phyloP scores from a whole-genome alignment of 1,284 basidiomycete species.

The Ustilago lituana region DNA sequence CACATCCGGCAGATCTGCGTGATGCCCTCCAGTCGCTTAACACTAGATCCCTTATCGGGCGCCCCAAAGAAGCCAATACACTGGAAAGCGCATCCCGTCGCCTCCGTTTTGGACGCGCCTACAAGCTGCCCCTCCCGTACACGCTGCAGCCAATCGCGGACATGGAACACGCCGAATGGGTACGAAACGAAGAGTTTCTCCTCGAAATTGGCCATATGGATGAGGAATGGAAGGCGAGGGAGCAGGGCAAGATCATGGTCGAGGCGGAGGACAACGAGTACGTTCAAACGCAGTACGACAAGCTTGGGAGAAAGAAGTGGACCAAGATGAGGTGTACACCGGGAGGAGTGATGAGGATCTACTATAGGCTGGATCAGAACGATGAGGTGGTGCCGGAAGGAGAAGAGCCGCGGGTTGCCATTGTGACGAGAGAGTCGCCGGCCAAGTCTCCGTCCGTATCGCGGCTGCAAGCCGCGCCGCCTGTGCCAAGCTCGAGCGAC shows the following conservation, averaged over 20 bases:
- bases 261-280: constrained; percentile 8
- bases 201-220: constrained; percentile 1
- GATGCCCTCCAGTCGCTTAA: constrained; percentile 1
- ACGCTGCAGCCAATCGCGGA: constrained; percentile 11
- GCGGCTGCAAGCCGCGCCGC: constrained; percentile 3
- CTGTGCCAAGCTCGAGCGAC: too few relatives aligned
- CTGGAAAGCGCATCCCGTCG: constrained; percentile 11
- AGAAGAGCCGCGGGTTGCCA: too few relatives aligned
- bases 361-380: background rate
- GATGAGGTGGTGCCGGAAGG: background rate
- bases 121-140: constrained; percentile 15
- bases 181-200: constrained; percentile 16
- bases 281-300: constrained; percentile 16
- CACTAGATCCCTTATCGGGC: constrained; percentile 6
- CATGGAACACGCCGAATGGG: constrained; percentile 24
- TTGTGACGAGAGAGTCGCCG: constrained; percentile 7
- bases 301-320: constrained; percentile 6
- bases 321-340: constrained; percentile 1
- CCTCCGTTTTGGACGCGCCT: constrained; percentile 14
- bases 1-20: constrained; percentile 2
- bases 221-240: constrained; percentile 16
- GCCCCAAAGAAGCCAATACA: background rate
- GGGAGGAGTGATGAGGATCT: constrained; percentile 20
- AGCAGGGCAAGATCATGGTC: constrained; percentile 23
- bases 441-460: constrained; percentile 3